These are phyloP conservation scores for Cydonia oblonga DNA, from an alignment of 331 rosid species.

Conservation along the genomic window DNA sequence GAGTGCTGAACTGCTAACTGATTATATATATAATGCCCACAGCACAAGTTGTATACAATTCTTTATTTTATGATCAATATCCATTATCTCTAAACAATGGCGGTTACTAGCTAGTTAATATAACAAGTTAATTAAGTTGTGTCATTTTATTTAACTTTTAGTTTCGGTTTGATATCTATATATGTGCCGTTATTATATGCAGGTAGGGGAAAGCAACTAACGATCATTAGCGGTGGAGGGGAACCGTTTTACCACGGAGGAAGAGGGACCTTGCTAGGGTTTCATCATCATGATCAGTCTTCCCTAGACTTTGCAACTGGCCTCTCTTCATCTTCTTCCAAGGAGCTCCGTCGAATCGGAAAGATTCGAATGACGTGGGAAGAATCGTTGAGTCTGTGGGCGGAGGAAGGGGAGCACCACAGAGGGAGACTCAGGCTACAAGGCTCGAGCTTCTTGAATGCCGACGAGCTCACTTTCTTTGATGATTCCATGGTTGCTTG, in stretches of 20 bases:
- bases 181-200: neutral
- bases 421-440: constrained; percentile 68
- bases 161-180: neutral
- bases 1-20: neutral
- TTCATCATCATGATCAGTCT: constrained; percentile 10
- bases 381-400: constrained; percentile 85
- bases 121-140: neutral
- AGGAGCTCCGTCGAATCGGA: constrained; percentile 73
- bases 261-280: constrained; percentile 46
- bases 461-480: constrained; percentile 71
- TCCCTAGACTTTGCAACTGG: constrained; percentile 30
- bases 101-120: neutral
- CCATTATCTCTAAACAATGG: neutral
- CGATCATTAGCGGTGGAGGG: constrained; percentile 32
- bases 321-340: constrained; percentile 24
- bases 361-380: constrained; percentile 88
- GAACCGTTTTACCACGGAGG: constrained; percentile 43
- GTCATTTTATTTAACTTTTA: neutral
- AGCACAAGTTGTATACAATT: neutral
- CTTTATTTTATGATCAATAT: neutral
- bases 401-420: constrained; percentile 69
- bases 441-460: constrained; percentile 57
- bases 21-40: neutral
- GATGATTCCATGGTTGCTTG: constrained; percentile 80
- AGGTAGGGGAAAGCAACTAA: constrained; percentile 54